These are phyloP conservation scores for Isabelozyma gotoi DNA, from an alignment of 805 yeast genomes.

Conservation along the genomic window DNA sequence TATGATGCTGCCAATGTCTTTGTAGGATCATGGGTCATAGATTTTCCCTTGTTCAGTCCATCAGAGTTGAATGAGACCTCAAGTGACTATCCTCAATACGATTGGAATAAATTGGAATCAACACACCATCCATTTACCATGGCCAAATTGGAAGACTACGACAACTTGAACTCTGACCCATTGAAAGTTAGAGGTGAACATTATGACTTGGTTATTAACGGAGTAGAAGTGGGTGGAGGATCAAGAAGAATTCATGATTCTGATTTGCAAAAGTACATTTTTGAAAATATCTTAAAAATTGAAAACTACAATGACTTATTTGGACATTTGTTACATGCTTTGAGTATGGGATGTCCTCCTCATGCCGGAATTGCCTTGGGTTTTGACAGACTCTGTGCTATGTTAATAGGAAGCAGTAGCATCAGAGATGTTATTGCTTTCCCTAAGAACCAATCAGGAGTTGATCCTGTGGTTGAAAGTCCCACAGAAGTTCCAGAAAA, in stretches of 20 bases:
- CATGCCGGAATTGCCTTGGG: conserved; percentile 98
- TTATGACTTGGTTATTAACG: conserved; percentile 90
- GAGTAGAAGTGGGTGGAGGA: conserved; percentile 97
- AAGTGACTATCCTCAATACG: conserved; percentile 61
- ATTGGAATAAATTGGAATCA: conserved; percentile 48
- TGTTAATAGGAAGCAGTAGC: conserved; percentile 73
- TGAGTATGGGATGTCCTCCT: conserved; percentile 94
- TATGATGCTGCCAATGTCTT: conserved; percentile 35
- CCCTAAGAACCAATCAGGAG: conserved; percentile 88
- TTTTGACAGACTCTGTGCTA: conserved; percentile 89
- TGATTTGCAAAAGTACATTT: conserved; percentile 68
- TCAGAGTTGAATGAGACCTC: conserved; percentile 34
- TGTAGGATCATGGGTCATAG: conserved; percentile 83
- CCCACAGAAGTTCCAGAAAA: conserved; percentile 64
- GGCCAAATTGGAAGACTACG: conserved; percentile 72
- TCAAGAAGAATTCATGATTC: conserved; percentile 93
- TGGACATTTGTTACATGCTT: conserved; percentile 82
- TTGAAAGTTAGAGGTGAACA: conserved; percentile 80
- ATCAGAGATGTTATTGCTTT: conserved; percentile 94
- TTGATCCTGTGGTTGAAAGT: conserved; percentile 83
- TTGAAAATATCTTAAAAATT: conserved; percentile 63
- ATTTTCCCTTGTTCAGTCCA: conserved; percentile 91
- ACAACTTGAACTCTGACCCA: conserved; percentile 52
- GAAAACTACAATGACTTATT: conserved; percentile 60
- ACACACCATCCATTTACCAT: conserved; percentile 99